Base-by-base conservation (phyloP, 306 rosid genomes). In the Cyamopsis tetragonoloba region DNA sequence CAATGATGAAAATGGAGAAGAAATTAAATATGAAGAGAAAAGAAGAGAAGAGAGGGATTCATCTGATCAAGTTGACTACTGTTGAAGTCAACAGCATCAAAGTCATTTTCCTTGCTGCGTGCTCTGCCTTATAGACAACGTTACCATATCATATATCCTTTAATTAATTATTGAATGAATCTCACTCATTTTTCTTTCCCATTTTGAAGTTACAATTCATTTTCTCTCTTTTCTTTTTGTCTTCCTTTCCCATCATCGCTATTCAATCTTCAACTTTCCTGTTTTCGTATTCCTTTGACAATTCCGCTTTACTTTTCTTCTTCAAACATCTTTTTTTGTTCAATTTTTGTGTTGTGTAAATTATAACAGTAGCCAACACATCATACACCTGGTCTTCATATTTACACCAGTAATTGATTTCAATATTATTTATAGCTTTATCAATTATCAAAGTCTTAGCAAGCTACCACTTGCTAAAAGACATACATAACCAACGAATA, bases 81-180 rank as follows among this genome's bases (percentile, higher is more conserved):
- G 81, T 80, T 80, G n/a, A 75, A 70, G 87, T 82, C 86, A 81
- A 77, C 79, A 81, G 75, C 79, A 81, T 50, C 73, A 47, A 79
- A 75, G 87, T 82, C 84, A 35, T 67, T 78, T 63, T 83, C 79
- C 44, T 44, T 70, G 80, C 78, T 82, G 47, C n/a, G n/a, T n/a
- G n/a, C 58, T 55, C 66, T 64, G 46, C 4, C 76, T 75, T 74
- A 22, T 23, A 38, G 55, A 35, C 72, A 73, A 84, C 59, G 68
- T 68, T 75, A 58, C 65, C 66, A 39, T n/a, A n/a, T n/a, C n/a
- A n/a, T n/a, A n/a, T n/a, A n/a, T 60, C 59, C 41, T 49, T 65
- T 28, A 26, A 14, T 46, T 55, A 61, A n/a, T n/a, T n/a, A n/a
- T n/a, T 62, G 24, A n/a, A n/a, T n/a, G n/a, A n/a, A n/a, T n/a